Evolutionary conservation across 208 protist species (phyloP).

Genomic region (Leishmania gerbilli): DNA sequence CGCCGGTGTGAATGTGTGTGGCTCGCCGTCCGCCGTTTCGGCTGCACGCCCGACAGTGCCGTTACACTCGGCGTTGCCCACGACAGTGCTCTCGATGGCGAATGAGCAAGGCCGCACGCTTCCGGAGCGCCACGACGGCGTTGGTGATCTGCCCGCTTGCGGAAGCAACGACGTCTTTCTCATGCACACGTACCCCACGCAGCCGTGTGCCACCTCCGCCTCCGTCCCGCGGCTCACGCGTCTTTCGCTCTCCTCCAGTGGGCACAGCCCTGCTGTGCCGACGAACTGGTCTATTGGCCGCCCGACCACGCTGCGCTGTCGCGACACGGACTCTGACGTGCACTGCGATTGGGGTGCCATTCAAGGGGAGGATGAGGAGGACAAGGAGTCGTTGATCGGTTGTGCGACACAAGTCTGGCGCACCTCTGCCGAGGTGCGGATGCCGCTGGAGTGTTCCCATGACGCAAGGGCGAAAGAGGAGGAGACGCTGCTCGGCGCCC

Average conservation of each 20-base stretch:
- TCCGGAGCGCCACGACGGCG: neutral
- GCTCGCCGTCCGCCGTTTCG: neutral
- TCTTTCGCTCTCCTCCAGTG: constrained; percentile 14
- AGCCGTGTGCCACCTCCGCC: neutral
- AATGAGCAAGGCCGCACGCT: neutral
- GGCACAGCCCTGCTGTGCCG: constrained; percentile 21
- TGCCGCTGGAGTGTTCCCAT: neutral
- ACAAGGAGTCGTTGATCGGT: constrained; percentile 4
- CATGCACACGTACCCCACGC: neutral
- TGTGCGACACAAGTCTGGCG: constrained; percentile 15
- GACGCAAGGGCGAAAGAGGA: neutral
- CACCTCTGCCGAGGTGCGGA: neutral
- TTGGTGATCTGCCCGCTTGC: neutral
- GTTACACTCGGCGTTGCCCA: neutral
- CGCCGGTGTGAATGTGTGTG: neutral
- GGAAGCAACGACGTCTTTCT: neutral
- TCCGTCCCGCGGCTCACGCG: constrained; percentile 23
- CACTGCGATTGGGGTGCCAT: constrained; percentile 3
- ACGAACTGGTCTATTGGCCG: constrained; percentile 24
- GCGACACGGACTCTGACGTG: constrained; percentile 4
- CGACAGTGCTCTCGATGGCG: neutral
- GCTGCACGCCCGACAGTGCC: neutral
- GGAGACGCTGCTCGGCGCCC: neutral
- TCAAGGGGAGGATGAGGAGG: constrained; percentile 1
- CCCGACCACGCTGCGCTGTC: constrained; percentile 18